Evolutionary conservation across 192 early-diverging fungal genomes (phyloP).

Genomic region (Entomortierella lignicola): DNA sequence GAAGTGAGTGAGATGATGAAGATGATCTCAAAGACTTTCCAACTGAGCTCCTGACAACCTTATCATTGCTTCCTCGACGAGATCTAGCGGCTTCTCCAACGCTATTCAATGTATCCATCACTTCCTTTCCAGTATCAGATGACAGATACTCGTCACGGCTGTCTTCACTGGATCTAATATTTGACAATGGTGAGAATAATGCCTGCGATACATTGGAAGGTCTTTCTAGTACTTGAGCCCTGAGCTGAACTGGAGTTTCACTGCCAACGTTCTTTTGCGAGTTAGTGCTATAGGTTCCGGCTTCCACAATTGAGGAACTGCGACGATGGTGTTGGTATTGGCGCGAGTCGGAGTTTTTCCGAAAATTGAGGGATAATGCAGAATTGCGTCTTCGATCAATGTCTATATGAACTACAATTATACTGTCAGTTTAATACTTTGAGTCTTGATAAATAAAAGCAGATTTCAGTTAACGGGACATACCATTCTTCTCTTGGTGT

Average conservation of each 20-base stretch:
- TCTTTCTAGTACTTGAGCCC: too few relatives aligned
- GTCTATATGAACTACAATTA: neutral
- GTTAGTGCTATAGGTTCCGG: neutral
- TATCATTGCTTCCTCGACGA: slow-evolving; percentile 15
- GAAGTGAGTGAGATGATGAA: slow-evolving; percentile 15
- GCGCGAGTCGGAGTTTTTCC: slow-evolving; percentile 19
- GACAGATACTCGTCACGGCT: neutral
- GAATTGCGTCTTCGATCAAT: slow-evolving; percentile 20
- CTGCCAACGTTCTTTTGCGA: neutral
- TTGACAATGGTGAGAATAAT: neutral
- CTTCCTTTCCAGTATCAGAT: neutral
- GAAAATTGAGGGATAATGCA: slow-evolving; percentile 29
- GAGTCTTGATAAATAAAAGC: too few relatives aligned
- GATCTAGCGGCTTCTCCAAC: slow-evolving; percentile 36
- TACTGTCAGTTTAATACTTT: too few relatives aligned
- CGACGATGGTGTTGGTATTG: neutral
- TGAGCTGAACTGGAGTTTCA: neutral
- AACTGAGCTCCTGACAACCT: neutral
- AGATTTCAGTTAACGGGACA: neutral
- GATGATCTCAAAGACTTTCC: neutral
- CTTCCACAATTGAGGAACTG: neutral
- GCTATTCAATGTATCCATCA: slow-evolving; percentile 22
- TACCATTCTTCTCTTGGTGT: slow-evolving; percentile 22
- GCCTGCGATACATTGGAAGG: too few relatives aligned
- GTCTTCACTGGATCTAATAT: neutral